Conservation (phyloP, 805 yeast genomes). For the Yarrowia osloensis region DNA sequence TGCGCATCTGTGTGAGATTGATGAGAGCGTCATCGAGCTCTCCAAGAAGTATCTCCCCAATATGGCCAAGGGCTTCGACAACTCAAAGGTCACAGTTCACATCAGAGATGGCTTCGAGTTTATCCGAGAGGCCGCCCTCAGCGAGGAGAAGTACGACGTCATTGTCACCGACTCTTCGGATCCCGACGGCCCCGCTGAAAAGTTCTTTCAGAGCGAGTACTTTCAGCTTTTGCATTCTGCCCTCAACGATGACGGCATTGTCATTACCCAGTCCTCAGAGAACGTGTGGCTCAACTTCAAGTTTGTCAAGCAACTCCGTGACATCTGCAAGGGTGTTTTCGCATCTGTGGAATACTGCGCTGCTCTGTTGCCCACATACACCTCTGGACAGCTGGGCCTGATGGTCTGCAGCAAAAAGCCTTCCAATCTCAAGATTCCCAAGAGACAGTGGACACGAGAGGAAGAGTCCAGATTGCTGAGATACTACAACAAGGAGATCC, state of each 20-base stretch:
- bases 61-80: slow-evolving; percentile 67
- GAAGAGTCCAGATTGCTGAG: slow-evolving; percentile 66
- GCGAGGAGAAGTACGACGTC: slow-evolving; percentile 62
- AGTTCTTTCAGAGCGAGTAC: slow-evolving; percentile 76
- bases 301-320: slow-evolving; percentile 77
- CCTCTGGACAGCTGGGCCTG: slow-evolving; percentile 97
- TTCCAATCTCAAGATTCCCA: slow-evolving; percentile 67
- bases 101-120: slow-evolving; percentile 84
- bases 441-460: slow-evolving; percentile 62
- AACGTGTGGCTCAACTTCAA: slow-evolving; percentile 90
- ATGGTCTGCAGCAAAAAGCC: slow-evolving; percentile 84
- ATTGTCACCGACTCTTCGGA: slow-evolving; percentile 91
- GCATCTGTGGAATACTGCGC: slow-evolving; percentile 90
- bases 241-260: slow-evolving; percentile 62
- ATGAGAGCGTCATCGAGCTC: slow-evolving; percentile 73
- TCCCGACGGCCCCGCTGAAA: slow-evolving; percentile 95
- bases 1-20: slow-evolving; percentile 85
- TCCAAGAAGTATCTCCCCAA: slow-evolving; percentile 71
- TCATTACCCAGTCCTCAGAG: slow-evolving; percentile 82
- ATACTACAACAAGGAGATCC: slow-evolving; percentile 83
- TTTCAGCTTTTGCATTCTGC: slow-evolving; percentile 68
- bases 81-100: slow-evolving; percentile 65
- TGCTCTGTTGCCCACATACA: slow-evolving; percentile 93
- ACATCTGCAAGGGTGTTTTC: slow-evolving; percentile 80
- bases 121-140: slow-evolving; percentile 48